phyloP scores from a whole-genome alignment of 345 rosid genomes.

The Eucalyptus erythrocorys region DNA sequence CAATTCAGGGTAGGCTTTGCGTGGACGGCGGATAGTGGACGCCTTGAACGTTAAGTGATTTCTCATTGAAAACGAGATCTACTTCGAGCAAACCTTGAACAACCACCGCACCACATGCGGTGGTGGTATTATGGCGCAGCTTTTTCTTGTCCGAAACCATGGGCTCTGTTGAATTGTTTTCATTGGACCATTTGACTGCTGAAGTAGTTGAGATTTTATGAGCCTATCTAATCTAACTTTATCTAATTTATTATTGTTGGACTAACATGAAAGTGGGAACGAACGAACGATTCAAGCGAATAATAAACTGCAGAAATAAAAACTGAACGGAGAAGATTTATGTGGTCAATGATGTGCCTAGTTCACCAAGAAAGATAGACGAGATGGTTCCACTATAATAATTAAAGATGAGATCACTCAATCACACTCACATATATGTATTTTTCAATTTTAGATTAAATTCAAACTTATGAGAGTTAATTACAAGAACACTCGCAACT shows the following conservation, averaged over 20 bases:
- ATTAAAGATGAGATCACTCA: not conserved
- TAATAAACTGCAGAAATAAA: not conserved
- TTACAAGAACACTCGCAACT: not conserved
- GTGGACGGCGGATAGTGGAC: not conserved
- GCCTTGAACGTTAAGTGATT: not conserved
- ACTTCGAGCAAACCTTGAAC: not conserved
- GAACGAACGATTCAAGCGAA: not conserved
- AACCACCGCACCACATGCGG: not conserved
- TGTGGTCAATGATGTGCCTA: not conserved
- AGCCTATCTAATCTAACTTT: not conserved
- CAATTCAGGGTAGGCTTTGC: not conserved
- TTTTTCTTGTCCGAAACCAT: not conserved
- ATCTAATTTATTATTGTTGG: not conserved
- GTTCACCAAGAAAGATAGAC: not conserved
- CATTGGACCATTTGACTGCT: not conserved
- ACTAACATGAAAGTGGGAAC: not conserved
- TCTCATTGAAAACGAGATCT: not conserved
- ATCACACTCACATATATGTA: not conserved
- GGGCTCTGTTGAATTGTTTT: not conserved
- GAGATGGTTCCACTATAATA: not conserved
- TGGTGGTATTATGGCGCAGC: not conserved
- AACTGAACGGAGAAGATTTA: not conserved
- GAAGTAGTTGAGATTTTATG: not conserved
- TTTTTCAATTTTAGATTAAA: not conserved
- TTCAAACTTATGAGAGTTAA: not conserved